Percentiles rank a stretch among this genome's conserved stretches.
These are phyloP conservation scores for Metschnikowia similis DNA, from an alignment of 805 yeast species.

Conservation along the genomic window DNA sequence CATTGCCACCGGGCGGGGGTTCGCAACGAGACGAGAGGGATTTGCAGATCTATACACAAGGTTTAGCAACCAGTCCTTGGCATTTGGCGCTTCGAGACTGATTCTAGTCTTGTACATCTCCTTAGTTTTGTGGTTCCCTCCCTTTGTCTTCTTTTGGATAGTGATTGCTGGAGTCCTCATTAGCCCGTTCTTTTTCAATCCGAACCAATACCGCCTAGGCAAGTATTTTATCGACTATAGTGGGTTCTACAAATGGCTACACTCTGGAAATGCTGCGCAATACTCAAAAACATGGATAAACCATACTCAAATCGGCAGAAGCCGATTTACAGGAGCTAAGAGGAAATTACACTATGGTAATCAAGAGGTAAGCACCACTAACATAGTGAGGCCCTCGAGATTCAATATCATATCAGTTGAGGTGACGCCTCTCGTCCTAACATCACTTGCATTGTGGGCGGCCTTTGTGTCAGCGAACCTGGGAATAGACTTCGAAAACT, in stretches of 20 bases:
- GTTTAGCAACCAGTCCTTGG: constrained; percentile 75
- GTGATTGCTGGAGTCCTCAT: constrained; percentile 81
- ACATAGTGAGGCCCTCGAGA: constrained; percentile 48
- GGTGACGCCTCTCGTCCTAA: constrained; percentile 34
- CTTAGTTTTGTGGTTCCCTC: constrained; percentile 84
- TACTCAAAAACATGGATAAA: constrained; percentile 10
- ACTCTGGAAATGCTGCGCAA: constrained; percentile 9
- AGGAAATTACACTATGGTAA: constrained; percentile 16
- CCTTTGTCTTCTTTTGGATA: constrained; percentile 96
- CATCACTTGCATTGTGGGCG: constrained; percentile 30
- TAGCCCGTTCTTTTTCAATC: constrained; percentile 94
- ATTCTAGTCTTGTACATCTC: constrained; percentile 13
- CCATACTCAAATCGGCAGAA: constrained; percentile 12
- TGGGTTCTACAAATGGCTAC: constrained; percentile 84
- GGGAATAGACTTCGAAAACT: constrained; percentile 38
- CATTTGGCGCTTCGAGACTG: constrained; percentile 51
- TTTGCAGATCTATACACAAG: constrained; percentile 70
- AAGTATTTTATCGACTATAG: constrained; percentile 96
- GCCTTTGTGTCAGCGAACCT: constrained; percentile 55
- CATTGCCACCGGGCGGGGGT: constrained; percentile 83
- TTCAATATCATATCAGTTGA: constrained; percentile 40
- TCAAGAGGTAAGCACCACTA: constrained; percentile 38
- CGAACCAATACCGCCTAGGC: constrained; percentile 95
- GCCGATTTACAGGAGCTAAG: constrained; percentile 14
- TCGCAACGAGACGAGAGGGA: constrained; percentile 76